Evolutionary conservation across 1,139 yeast genomes (phyloP).

Genomic region (Yamadazyma kanchanaburiensis): DNA sequence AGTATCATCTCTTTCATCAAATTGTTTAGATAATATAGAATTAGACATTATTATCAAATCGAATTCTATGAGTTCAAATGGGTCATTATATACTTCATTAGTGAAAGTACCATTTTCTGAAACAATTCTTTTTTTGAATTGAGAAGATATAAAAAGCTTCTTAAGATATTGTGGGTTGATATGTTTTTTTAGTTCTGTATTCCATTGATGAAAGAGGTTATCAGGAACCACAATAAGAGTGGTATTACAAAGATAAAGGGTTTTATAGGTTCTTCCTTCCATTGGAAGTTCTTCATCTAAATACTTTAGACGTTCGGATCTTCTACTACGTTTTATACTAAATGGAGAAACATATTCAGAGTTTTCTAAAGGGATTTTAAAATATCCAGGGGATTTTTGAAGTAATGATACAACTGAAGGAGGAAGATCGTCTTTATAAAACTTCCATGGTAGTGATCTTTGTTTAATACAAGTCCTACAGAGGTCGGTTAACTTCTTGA

Average conservation of each 20-base stretch:
- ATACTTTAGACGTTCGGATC: slow-evolving; percentile 11
- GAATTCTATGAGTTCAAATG: slow-evolving; percentile 33
- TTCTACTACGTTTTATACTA: slow-evolving; percentile 17
- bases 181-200: slow-evolving; percentile 55
- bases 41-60: slow-evolving; percentile 55
- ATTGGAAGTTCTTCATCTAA: slow-evolving; percentile 10
- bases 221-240: slow-evolving; percentile 67
- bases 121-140: slow-evolving; percentile 20
- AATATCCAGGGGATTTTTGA: slow-evolving; percentile 39
- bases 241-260: slow-evolving; percentile 43
- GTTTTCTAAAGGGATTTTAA: slow-evolving; percentile 28
- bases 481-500: slow-evolving; percentile 27
- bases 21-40: slow-evolving; percentile 40
- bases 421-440: slow-evolving; percentile 43
- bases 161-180: slow-evolving; percentile 33
- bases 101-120: slow-evolving; percentile 16
- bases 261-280: slow-evolving; percentile 21
- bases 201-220: slow-evolving; percentile 66
- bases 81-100: slow-evolving; percentile 22
- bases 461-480: slow-evolving; percentile 42
- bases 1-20: slow-evolving; percentile 22
- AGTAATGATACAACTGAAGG: slow-evolving; percentile 34
- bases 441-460: slow-evolving; percentile 58
- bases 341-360: slow-evolving; percentile 19
- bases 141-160: slow-evolving; percentile 30